Evolutionary conservation across 2,329 filamentous ascomycete species (phyloP).

Genomic region (Zymoseptoria pseudotritici): DNA sequence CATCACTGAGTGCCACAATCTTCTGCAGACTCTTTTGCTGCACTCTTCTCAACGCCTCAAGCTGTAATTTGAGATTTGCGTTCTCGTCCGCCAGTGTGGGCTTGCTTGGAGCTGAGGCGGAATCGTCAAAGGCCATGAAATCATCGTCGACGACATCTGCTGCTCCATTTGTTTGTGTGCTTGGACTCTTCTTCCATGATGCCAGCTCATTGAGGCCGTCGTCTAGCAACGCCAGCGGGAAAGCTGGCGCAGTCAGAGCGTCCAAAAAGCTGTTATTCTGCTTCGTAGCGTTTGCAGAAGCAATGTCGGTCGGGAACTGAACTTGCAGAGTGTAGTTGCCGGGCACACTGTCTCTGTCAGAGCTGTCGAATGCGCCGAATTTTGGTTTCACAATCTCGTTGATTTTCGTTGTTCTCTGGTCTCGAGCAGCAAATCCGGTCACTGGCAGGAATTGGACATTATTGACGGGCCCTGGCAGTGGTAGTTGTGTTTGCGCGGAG

Average conservation of each 20-base stretch:
- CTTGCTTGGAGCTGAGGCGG: slow-evolving; percentile 1
- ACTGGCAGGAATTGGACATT: slow-evolving; percentile 70
- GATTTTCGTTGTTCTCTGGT: slow-evolving; percentile 20
- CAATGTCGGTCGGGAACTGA: slow-evolving; percentile 45
- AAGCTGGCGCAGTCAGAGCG: slow-evolving; percentile 37
- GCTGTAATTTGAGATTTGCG: slow-evolving; percentile 28
- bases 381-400: slow-evolving; percentile 68
- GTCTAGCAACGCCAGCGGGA: slow-evolving; percentile 32
- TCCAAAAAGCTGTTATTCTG: slow-evolving; percentile 30
- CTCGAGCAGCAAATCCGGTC: slow-evolving; percentile 33
- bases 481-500: slow-evolving; percentile 51
- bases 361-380: slow-evolving; percentile 45
- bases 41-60: slow-evolving; percentile 38
- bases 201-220: slow-evolving; percentile 29
- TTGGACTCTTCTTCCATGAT: slow-evolving; percentile 28
- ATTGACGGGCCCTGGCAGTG: slow-evolving; percentile 73
- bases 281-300: slow-evolving; percentile 15
- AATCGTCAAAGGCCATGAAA: slow-evolving; percentile 32
- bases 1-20: slow-evolving; percentile 36
- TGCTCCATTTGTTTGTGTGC: slow-evolving; percentile 4
- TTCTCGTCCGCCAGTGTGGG: slow-evolving; percentile 23
- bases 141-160: slow-evolving; percentile 23
- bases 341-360: slow-evolving; percentile 33
- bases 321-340: slow-evolving; percentile 59
- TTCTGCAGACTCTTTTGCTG: slow-evolving; percentile 41